Evolutionary conservation across 306 rosid genomes (phyloP).

Genomic region (Inga laurina): DNA sequence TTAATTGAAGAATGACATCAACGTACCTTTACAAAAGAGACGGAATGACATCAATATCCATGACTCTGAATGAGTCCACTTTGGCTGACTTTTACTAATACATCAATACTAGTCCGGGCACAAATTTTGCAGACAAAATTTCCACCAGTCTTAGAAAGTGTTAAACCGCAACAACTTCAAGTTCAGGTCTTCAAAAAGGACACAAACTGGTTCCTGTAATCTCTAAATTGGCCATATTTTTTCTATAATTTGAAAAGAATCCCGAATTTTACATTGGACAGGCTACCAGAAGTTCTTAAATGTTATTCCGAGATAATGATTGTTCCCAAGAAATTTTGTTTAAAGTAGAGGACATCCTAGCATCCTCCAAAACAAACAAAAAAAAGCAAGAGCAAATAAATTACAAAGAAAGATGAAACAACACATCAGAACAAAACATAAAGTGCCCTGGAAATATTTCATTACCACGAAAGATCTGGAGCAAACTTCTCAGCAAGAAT

Average conservation of each 20-base stretch:
- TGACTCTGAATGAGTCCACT: slow-evolving; percentile 1
- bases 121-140: slow-evolving; percentile 7
- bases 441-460: slow-evolving; percentile 12
- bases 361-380: not conserved
- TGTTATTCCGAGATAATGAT: not conserved
- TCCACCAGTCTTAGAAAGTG: slow-evolving; percentile 22
- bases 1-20: slow-evolving; percentile 97
- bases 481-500: slow-evolving; percentile 99
- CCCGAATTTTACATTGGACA: not conserved
- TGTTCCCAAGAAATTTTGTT: slow-evolving; percentile 5
- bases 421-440: slow-evolving; percentile 2
- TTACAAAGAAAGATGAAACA: slow-evolving; percentile 15
- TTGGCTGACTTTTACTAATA: not conserved
- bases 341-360: not conserved
- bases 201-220: not conserved
- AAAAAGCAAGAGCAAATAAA: not conserved
- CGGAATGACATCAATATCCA: slow-evolving; percentile 22
- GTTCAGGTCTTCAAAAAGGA: not conserved
- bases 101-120: not conserved
- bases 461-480: slow-evolving; percentile 96
- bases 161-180: not conserved
- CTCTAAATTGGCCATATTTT: not conserved
- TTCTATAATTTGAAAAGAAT: not conserved
- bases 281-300: slow-evolving; percentile 4
- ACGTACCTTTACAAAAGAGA: slow-evolving; percentile 74